These are phyloP conservation scores for Paramecium pentaurelia DNA, from an alignment of 73 alveolate species.

Conservation along the genomic window DNA sequence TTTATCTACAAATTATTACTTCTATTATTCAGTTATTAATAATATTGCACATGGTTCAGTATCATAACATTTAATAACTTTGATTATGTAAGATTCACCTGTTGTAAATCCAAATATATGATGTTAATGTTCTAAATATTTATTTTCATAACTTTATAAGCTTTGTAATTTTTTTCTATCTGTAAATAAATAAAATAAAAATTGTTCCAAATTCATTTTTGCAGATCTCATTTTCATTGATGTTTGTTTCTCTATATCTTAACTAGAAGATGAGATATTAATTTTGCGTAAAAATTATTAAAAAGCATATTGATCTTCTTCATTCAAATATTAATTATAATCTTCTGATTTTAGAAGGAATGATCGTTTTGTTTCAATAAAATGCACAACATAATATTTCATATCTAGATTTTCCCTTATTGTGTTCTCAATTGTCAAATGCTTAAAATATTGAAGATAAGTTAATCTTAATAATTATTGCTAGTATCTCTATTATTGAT, in stretches of 20 bases:
- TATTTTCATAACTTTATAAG: neutral
- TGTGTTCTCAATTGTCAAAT: neutral
- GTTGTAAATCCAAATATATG: neutral
- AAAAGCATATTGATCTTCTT: neutral
- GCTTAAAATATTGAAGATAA: neutral
- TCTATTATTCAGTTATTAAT: neutral
- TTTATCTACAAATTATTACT: neutral
- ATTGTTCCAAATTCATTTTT: neutral
- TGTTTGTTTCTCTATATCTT: neutral
- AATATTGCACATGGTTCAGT: neutral
- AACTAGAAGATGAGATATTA: neutral
- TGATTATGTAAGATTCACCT: neutral
- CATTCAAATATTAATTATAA: neutral
- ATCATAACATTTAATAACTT: neutral
- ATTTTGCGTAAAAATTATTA: neutral
- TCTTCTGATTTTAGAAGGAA: neutral
- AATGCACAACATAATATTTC: neutral
- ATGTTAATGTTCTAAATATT: neutral
- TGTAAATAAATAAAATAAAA: neutral
- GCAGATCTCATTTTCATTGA: neutral
- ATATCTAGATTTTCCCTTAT: neutral
- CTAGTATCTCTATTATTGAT: neutral
- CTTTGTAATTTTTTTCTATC: neutral
- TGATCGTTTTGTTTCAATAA: neutral
- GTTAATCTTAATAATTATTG: neutral